These are phyloP conservation scores for Tympanopsis confertula DNA, from an alignment of 2,329 filamentous ascomycete species.

Conservation along the genomic window DNA sequence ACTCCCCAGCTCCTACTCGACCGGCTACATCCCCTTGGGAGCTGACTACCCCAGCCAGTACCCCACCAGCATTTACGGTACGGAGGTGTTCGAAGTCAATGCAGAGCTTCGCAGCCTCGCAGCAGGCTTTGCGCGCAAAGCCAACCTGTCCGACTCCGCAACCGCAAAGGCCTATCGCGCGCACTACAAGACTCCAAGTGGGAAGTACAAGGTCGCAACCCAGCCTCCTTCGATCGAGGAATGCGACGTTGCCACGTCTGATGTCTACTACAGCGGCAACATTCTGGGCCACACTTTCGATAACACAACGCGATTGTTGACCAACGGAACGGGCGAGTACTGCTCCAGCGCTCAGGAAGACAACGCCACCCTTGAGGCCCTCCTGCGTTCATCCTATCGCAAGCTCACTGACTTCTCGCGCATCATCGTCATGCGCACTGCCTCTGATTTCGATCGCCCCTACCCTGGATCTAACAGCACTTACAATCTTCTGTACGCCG, in stretches of 20 bases:
- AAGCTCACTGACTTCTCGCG: conserved; percentile 53
- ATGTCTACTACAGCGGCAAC: conserved; percentile 59
- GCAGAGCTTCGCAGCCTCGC: conserved; percentile 41
- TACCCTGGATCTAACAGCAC: conserved; percentile 28
- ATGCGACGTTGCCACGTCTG: conserved; percentile 59
- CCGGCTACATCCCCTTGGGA: conserved; percentile 60
- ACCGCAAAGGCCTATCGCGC: conserved; percentile 39
- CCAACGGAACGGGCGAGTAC: conserved; percentile 56
- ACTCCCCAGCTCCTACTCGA: conserved; percentile 50
- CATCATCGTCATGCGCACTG: conserved; percentile 56
- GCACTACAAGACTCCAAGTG: conserved; percentile 31
- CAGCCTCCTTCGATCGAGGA: conserved; percentile 41
- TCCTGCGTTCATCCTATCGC: conserved; percentile 45
- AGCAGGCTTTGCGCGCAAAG: conserved; percentile 34
- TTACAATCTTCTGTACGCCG: conserved; percentile 32
- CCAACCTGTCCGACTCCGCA: conserved; percentile 37
- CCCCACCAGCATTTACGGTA: conserved; percentile 49
- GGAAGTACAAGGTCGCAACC: conserved; percentile 27
- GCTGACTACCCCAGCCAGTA: conserved; percentile 40
- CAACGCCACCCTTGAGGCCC: conserved; percentile 54
- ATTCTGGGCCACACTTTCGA: conserved; percentile 52
- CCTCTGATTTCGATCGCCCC: conserved; percentile 40
- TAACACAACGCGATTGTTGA: conserved; percentile 50
- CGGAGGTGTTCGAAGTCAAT: conserved; percentile 60
- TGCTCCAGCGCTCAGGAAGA: conserved; percentile 66